These are phyloP conservation scores for Cordyceps tenuipes DNA, from an alignment of 2,329 filamentous ascomycete species.

Conservation along the genomic window DNA sequence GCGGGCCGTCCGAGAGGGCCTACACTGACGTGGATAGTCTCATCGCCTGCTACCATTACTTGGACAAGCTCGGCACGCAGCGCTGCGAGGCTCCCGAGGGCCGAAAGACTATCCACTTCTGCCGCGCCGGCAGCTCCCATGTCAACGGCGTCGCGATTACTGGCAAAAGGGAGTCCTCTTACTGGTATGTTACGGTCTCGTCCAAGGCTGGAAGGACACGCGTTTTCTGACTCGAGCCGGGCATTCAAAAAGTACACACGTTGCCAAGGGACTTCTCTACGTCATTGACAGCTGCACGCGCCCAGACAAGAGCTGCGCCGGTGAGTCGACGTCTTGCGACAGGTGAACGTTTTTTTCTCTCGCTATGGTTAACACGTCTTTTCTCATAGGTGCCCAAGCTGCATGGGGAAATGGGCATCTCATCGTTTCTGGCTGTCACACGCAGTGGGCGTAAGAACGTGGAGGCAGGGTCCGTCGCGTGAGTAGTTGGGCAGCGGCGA, in stretches of 20 bases:
- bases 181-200: neutral
- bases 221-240: neutral
- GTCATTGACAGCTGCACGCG: neutral
- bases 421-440: neutral
- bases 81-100: neutral
- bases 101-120: neutral
- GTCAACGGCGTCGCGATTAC: neutral
- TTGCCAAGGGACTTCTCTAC: neutral
- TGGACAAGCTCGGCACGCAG: neutral
- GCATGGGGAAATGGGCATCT: neutral
- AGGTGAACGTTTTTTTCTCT: too few species aligned
- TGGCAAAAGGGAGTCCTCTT: neutral
- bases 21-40: neutral
- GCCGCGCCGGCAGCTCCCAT: neutral
- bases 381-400: neutral
- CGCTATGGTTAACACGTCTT: neutral
- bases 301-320: neutral
- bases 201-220: neutral
- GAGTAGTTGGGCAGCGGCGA: too few species aligned
- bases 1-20: neutral
- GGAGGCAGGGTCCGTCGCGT: neutral
- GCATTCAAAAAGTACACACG: neutral
- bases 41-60: neutral
- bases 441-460: neutral
- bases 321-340: neutral